A percentile compares a stretch with the other conserved stretches of the same genome.
Evolutionary conservation across 305 asterid species (phyloP).

Genomic region (Fraxinus nigra): DNA sequence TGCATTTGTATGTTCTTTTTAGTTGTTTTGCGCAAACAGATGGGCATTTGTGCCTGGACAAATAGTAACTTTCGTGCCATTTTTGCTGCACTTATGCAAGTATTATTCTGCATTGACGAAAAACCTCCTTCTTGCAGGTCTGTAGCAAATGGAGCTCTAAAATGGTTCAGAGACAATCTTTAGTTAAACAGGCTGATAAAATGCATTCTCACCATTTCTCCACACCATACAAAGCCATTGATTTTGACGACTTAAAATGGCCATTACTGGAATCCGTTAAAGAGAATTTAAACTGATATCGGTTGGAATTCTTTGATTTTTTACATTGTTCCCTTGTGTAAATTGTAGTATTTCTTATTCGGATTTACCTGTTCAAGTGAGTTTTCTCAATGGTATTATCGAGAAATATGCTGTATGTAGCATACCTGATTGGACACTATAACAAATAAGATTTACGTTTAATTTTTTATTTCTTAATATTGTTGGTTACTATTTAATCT

Average conservation of each 20-base stretch:
- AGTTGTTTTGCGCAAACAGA: not conserved
- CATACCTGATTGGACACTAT: not conserved
- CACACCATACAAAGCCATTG: constrained; percentile 7
- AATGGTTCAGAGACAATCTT: constrained; percentile 86
- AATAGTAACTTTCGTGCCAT: not conserved
- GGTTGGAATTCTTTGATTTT: constrained; percentile 33
- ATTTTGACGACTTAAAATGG: constrained; percentile 7
- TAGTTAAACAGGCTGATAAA: constrained; percentile 28
- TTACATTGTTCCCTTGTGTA: constrained; percentile 24
- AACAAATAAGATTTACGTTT: not conserved
- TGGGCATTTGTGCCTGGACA: not conserved
- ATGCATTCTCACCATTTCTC: not conserved
- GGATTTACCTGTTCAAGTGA: constrained; percentile 19
- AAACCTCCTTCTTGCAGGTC: constrained; percentile 51
- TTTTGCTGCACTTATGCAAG: not conserved
- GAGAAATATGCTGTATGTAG: not conserved
- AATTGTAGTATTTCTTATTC: constrained; percentile 36
- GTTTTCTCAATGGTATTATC: constrained; percentile 18
- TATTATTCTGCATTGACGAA: not conserved
- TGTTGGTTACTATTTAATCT: not conserved
- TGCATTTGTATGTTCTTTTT: not conserved
- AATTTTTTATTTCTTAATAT: not conserved
- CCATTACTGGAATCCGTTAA: constrained; percentile 15
- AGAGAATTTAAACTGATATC: constrained; percentile 25
- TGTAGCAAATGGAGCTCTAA: constrained; percentile 69